Conservation (phyloP, 441 rosid species). For the Gossypium schwendimanii region DNA sequence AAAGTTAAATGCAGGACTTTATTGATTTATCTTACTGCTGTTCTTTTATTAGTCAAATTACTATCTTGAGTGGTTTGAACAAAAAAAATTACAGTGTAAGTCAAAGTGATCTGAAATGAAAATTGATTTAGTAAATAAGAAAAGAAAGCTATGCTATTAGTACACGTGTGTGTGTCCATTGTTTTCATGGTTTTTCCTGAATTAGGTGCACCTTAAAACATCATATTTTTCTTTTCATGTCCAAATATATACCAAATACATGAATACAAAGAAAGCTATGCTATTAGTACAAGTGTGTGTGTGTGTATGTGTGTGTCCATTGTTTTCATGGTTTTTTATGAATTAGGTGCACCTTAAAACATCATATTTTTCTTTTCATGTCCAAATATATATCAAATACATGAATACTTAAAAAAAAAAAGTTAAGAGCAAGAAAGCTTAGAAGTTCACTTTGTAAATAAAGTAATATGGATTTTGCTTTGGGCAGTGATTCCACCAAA, state of each 20-base stretch:
- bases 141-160: no score
- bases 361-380: background rate
- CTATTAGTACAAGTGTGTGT: no score
- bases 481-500: background rate
- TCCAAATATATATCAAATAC: background rate
- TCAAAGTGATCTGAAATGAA: no score
- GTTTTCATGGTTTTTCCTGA: background rate
- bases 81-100: no score
- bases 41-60: no score
- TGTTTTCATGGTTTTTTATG: background rate
- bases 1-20: no score
- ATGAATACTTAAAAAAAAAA: background rate
- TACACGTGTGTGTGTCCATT: no score
- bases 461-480: background rate
- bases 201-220: background rate
- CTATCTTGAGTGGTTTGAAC: no score
- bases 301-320: no score
- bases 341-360: background rate
- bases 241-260: background rate
- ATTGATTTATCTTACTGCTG: no score
- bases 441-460: background rate
- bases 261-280: no score
- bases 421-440: background rate
- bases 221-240: background rate
- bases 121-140: no score